These are phyloP conservation scores for Trichoderma sp. DNA, from an alignment of 2,329 filamentous ascomycete species.

Conservation along the genomic window DNA sequence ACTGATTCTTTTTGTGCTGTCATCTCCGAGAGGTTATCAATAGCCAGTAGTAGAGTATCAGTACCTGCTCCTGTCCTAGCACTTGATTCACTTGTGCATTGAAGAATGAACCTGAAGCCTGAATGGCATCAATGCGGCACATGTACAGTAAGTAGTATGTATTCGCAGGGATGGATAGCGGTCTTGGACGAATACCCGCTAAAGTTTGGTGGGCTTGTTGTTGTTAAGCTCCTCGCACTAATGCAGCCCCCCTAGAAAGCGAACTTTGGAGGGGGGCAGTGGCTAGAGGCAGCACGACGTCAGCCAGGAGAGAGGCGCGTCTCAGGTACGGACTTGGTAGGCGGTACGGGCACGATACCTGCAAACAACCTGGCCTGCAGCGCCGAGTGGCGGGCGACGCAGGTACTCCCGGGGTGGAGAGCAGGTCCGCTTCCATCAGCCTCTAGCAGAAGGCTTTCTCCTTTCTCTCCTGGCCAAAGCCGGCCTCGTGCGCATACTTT, in stretches of 20 bases:
- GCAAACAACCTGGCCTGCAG: neutral
- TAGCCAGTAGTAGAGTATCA: neutral
- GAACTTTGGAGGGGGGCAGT: constrained; percentile 11
- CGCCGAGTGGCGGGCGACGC: neutral
- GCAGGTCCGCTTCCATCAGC: constrained; percentile 1
- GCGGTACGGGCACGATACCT: constrained; percentile 8
- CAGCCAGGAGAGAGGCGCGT: constrained; percentile 15
- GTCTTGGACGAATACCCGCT: neutral
- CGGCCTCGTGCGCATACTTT: constrained; percentile 25
- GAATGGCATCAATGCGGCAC: neutral
- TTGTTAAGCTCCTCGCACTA: constrained; percentile 23
- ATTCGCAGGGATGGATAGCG: neutral
- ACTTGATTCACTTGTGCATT: neutral
- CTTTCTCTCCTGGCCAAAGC: constrained; percentile 28
- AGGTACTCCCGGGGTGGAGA: neutral
- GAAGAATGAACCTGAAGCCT: neutral
- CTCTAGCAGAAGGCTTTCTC: constrained; percentile 25
- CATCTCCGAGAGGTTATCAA: neutral
- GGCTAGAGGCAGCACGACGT: constrained; percentile 22
- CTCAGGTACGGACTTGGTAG: neutral
- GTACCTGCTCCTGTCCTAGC: neutral
- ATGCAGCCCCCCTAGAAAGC: constrained; percentile 5
- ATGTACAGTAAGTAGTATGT: too few species aligned
- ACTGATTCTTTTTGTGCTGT: neutral
- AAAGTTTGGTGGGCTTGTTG: neutral